These are phyloP conservation scores for Fusarium circinatum DNA, from an alignment of 2,329 filamentous ascomycete genomes.

Conservation along the genomic window DNA sequence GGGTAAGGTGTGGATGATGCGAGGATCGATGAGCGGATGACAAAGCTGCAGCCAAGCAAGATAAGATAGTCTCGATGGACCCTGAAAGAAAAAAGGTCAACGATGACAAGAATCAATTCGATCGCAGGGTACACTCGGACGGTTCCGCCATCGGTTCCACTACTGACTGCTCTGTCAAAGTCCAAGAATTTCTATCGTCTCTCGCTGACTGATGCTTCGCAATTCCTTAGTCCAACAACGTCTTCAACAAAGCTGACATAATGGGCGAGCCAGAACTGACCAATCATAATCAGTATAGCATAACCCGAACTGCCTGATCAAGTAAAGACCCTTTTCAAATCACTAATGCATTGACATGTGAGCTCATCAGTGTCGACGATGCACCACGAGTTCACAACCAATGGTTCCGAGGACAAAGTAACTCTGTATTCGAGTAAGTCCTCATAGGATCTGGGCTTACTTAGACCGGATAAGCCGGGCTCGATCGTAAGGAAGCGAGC, in stretches of 20 bases:
- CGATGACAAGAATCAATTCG: conserved; percentile 6
- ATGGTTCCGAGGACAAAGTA: conserved; percentile 12
- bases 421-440: conserved; percentile 7
- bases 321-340: conserved; percentile 15
- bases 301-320: conserved; percentile 16
- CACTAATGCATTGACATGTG: conserved; percentile 32
- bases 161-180: conserved; percentile 10
- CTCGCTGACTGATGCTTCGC: conserved; percentile 44
- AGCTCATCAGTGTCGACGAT: conserved; percentile 32
- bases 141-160: conserved; percentile 35
- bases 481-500: conserved; percentile 1
- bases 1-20: conserved; percentile 23
- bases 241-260: conserved; percentile 38
- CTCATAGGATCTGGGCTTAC: neutral
- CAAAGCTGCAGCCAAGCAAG: conserved; percentile 29
- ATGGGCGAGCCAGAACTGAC: conserved; percentile 12
- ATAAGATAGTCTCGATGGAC: conserved; percentile 13
- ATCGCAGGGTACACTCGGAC: neutral
- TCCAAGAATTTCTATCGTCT: conserved; percentile 5
- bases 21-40: conserved; percentile 28
- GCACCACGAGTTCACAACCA: conserved; percentile 6
- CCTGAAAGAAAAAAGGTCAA: neutral
- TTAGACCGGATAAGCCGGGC: conserved; percentile 39
- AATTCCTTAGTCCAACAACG: conserved; percentile 31
- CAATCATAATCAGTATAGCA: conserved; percentile 7